A percentile compares a stretch with the other conserved stretches of the same genome.
These are phyloP conservation scores for Aspergillus neoniger DNA, from an alignment of 2,329 filamentous ascomycete genomes.

Conservation along the genomic window DNA sequence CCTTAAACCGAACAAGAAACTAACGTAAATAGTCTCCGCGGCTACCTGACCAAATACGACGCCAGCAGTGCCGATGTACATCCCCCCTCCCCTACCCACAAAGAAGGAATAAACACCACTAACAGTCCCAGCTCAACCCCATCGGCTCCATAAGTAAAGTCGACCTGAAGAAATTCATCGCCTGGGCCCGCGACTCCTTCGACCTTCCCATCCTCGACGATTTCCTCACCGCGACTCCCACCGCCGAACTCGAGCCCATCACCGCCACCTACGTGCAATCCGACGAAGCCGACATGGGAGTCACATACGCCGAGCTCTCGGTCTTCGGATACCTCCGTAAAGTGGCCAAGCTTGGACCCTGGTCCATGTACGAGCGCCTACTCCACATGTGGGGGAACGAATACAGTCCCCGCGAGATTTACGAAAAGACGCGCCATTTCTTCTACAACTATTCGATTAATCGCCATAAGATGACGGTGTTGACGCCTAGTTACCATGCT, in stretches of 20 bases:
- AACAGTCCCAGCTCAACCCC: slow-evolving; percentile 34
- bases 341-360: slow-evolving; percentile 56
- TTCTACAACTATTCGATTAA: slow-evolving; percentile 60
- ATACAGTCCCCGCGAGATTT: slow-evolving; percentile 46
- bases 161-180: slow-evolving; percentile 71
- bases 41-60: slow-evolving; percentile 73
- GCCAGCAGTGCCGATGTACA: slow-evolving; percentile 55
- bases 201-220: slow-evolving; percentile 64
- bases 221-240: slow-evolving; percentile 66
- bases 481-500: slow-evolving; percentile 60
- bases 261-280: slow-evolving; percentile 62
- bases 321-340: slow-evolving; percentile 58
- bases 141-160: slow-evolving; percentile 61
- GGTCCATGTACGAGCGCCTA: slow-evolving; percentile 56
- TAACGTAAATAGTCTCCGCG: slow-evolving; percentile 44
- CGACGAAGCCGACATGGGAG: slow-evolving; percentile 59
- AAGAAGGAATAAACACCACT: slow-evolving; percentile 12
- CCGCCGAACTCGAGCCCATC: slow-evolving; percentile 67
- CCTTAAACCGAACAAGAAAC: slow-evolving; percentile 11
- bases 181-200: slow-evolving; percentile 62
- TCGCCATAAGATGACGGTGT: slow-evolving; percentile 64
- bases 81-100: too few relatives aligned
- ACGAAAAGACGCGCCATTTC: slow-evolving; percentile 51
- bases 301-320: slow-evolving; percentile 57
- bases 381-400: slow-evolving; percentile 52